Percentiles rank a stretch among this genome's conserved stretches.
Conservation (phyloP, 2,329 filamentous ascomycete genomes). For the Ophiobolus disseminans region DNA sequence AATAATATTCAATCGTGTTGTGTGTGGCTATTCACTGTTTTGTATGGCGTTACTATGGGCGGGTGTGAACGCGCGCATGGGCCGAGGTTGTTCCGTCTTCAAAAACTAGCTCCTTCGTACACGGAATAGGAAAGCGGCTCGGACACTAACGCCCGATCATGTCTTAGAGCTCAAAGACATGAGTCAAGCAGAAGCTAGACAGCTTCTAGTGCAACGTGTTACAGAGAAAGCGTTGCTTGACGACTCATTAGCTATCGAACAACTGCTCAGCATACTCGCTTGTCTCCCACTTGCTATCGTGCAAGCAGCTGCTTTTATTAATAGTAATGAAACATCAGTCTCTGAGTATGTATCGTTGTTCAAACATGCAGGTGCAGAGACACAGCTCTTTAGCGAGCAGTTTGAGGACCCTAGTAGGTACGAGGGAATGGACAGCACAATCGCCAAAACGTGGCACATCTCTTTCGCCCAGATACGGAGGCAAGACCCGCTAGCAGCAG, state of each 20-base stretch:
- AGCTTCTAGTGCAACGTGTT: slow-evolving; percentile 13
- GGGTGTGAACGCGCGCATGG: no score
- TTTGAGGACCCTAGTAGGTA: slow-evolving; percentile 39
- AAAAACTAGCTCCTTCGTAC: no score
- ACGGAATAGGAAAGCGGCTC: slow-evolving; percentile 17
- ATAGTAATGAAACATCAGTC: no score
- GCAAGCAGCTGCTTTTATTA: no score
- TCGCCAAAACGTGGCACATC: slow-evolving; percentile 48
- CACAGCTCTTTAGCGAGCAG: no score
- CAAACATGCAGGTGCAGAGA: no score
- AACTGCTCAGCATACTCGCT: slow-evolving; percentile 37
- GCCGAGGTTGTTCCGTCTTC: no score
- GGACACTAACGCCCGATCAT: slow-evolving; percentile 12
- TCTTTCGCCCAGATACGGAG: slow-evolving; percentile 47
- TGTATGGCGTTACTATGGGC: no score
- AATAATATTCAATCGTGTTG: no score
- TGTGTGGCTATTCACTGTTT: no score
- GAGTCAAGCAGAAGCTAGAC: slow-evolving; percentile 10
- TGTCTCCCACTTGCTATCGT: slow-evolving; percentile 31
- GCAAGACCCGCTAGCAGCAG: slow-evolving; percentile 37
- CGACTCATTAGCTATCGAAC: slow-evolving; percentile 11
- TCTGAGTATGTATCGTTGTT: no score
- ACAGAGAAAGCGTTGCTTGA: slow-evolving; percentile 10
- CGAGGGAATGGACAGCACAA: slow-evolving; percentile 36
- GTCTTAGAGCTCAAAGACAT: slow-evolving; percentile 28